Evolutionary conservation across 345 rosid species (phyloP).

Genomic region (Adansonia digitata): DNA sequence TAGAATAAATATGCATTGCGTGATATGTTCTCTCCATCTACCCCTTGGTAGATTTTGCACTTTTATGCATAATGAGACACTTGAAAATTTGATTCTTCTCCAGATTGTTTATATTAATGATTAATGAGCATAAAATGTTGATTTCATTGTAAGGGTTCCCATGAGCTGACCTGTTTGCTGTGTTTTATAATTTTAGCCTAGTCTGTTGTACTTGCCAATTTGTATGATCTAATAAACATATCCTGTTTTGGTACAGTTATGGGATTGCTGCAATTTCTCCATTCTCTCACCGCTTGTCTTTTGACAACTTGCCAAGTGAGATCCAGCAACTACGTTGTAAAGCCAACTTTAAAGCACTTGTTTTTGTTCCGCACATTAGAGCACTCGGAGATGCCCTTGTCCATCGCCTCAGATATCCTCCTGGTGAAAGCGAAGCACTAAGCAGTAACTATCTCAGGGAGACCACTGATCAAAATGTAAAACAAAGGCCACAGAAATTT

Average conservation of each 20-base stretch:
- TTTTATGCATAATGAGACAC: neutral
- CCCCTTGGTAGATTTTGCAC: neutral
- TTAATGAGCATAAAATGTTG: neutral
- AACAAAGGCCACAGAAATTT: slow-evolving; percentile 50
- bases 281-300: slow-evolving; percentile 88
- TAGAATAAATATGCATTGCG: too few relatives aligned
- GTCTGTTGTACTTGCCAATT: neutral
- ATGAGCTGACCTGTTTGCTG: neutral
- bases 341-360: slow-evolving; percentile 84
- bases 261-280: slow-evolving; percentile 96
- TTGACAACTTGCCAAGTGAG: slow-evolving; percentile 69
- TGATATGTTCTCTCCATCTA: neutral
- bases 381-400: slow-evolving; percentile 75
- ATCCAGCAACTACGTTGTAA: slow-evolving; percentile 84
- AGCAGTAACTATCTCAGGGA: slow-evolving; percentile 37
- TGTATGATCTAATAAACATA: neutral
- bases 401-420: slow-evolving; percentile 61
- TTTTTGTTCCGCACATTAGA: slow-evolving; percentile 75
- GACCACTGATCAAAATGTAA: slow-evolving; percentile 31
- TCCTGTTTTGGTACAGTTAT: slow-evolving; percentile 43
- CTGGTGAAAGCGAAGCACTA: slow-evolving; percentile 22
- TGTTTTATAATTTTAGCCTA: neutral
- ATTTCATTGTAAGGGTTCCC: neutral
- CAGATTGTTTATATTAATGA: neutral
- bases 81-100: neutral